These are phyloP conservation scores for Caryopteris hybrid DNA, from an alignment of 305 asterid genomes.

Conservation along the genomic window DNA sequence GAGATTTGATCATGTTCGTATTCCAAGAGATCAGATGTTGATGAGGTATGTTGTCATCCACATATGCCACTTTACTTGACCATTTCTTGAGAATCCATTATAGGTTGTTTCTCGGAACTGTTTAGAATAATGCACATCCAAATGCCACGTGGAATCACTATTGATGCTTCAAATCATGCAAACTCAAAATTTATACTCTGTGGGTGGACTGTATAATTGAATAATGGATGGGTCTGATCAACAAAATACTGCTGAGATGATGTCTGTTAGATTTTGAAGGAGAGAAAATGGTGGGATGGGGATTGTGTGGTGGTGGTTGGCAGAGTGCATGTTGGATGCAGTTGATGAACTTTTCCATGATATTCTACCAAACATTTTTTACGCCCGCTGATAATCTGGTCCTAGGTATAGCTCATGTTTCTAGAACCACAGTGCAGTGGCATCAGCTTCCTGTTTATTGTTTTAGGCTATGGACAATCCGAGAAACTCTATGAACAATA, in stretches of 20 bases:
- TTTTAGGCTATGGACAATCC: background rate
- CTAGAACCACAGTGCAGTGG: background rate
- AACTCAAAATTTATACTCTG: too few relatives aligned
- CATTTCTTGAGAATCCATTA: background rate
- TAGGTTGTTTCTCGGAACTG: background rate
- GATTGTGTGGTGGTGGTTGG: background rate
- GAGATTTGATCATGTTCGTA: constrained; percentile 84
- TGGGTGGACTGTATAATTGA: background rate
- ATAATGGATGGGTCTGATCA: background rate
- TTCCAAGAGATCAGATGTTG: constrained; percentile 96
- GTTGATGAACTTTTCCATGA: background rate
- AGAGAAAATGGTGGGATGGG: background rate
- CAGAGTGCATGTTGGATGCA: background rate
- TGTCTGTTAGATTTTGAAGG: background rate
- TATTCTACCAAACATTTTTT: background rate
- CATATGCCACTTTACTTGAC: constrained; percentile 4
- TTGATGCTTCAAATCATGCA: background rate
- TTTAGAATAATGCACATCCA: background rate
- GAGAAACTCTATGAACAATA: background rate
- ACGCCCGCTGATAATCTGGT: background rate
- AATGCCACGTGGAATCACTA: background rate
- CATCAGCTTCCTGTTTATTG: background rate
- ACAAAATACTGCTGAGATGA: background rate
- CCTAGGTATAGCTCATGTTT: background rate
- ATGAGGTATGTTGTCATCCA: constrained; percentile 57